Base-by-base conservation (phyloP, 805 yeast genomes). In the Pichia nakasei region DNA sequence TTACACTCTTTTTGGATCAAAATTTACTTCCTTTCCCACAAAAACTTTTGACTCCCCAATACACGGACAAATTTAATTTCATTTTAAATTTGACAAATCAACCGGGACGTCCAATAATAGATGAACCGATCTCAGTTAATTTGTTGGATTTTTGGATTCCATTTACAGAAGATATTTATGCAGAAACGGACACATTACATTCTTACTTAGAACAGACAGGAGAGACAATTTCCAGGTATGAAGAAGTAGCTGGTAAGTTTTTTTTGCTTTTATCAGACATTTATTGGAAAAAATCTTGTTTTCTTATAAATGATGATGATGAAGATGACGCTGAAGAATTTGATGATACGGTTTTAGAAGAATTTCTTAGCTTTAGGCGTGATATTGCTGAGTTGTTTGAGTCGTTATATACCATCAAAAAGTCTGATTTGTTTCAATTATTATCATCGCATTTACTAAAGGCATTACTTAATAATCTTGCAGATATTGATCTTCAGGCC, bases 301-400 rank as follows among this genome's bases (percentile, higher is more conserved):
- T 73, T 21, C 24, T 45, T 13, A 62, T 66, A 17, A 68, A 66
- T 32, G 56, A 59, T 5, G 53, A 55, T 8, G 58, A 59, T 2
- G 53, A 61, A n/a, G 54, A 53, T 21, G 61, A 64, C 3, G 32
- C 12, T 5, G 32, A 27, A 13, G 32, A 27, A 8, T 27, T 27
- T 27, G 32, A 24, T 24, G 8, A 9, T 9, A 24, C 27, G 11
- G 11, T 9, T 24, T 12, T 24, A 9, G 27, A 24, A 9, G 94
- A 82, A 50, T 85, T 88, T 54, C 61, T 63, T 20, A 71, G 77
- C 22, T 91, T 78, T 60, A 72, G 97, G 52, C 65, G 76, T 27
- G 91, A 83, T 48, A 82, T 83, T 9, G 74, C 82, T 1, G 97
- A 93, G 52, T 68, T 89, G 33, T 75, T 85, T 50, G 93, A 87